Base-by-base conservation (phyloP, 2,329 filamentous ascomycete species). In the Pseudogymnoascus sp. region DNA sequence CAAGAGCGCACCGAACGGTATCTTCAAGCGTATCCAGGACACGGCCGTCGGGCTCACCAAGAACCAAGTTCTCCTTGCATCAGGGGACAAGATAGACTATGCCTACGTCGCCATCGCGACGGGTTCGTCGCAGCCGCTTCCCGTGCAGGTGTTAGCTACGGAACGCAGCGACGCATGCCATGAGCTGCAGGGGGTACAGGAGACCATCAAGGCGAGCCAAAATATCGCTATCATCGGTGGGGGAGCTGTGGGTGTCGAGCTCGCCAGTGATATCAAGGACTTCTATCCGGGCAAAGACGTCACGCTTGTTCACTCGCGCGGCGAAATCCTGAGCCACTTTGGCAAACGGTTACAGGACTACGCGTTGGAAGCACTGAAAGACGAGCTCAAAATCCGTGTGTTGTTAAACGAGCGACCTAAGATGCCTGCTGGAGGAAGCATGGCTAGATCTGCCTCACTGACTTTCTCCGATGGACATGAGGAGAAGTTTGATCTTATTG, bases 241-340 rank as follows among this genome's bases (percentile, higher is more conserved):
- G 3, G 79, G 80, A 1, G 75, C 80, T 2, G 79, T 80, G 0
- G 80, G 80, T 1, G 75, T 82, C 0, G 75, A 82, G 67, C 69
- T 81, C 58, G 77, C 78, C 0, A 72, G 74, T 0, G 80, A 83
- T 67, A 75, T 78, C 35, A 81, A 80, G 66, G 72, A 72, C 10
- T 69, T 74, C 1, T 79, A 76, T 66, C 77, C 77, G 0, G 72
- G 75, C 3, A 82, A 82, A 64, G 68, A 72, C 1, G 77, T 82
- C 1, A 76, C 74, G 0, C 68, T 82, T 3, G 68, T 82, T 0
- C 79, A 82, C 68, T 82, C 80, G 1, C 69, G 79, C 13, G 65
- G 68, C 1, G 67, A 67, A 3, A 58, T 82, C 8, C 67, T 82
- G 69, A 70, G 68, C 15, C 69, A 66, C 2, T 82, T 80, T 67